These are phyloP conservation scores for Acanthamoeba quina DNA, from an alignment of 208 protist genomes.

Conservation along the genomic window DNA sequence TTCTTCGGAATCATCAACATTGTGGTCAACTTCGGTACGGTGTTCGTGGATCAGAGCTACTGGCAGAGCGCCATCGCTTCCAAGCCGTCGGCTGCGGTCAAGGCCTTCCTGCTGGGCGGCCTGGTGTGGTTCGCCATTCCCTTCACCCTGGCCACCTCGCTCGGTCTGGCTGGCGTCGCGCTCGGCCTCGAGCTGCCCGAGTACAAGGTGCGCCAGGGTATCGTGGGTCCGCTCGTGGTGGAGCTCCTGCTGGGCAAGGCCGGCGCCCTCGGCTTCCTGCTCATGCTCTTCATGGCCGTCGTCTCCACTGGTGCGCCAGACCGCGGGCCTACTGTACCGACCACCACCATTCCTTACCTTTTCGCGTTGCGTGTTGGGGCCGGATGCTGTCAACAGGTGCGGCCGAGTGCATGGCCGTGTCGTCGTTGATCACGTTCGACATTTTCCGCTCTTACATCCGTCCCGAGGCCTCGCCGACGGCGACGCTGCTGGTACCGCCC, in stretches of 20 bases:
- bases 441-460: slow-evolving; percentile 82
- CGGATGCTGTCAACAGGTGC: background rate
- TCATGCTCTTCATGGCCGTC: slow-evolving; percentile 85
- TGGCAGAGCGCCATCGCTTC: slow-evolving; percentile 84
- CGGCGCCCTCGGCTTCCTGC: slow-evolving; percentile 68
- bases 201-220: slow-evolving; percentile 59
- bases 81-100: slow-evolving; percentile 55
- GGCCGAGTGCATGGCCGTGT: slow-evolving; percentile 81
- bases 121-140: slow-evolving; percentile 85
- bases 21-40: slow-evolving; percentile 81
- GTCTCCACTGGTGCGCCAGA: slow-evolving; percentile 61
- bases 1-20: slow-evolving; percentile 85
- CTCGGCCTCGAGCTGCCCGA: slow-evolving; percentile 60
- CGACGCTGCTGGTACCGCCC: slow-evolving; percentile 65
- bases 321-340: too few relatives aligned
- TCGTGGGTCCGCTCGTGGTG: slow-evolving; percentile 71
- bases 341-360: too few relatives aligned
- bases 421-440: slow-evolving; percentile 83
- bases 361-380: background rate
- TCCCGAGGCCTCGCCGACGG: slow-evolving; percentile 73
- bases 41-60: slow-evolving; percentile 85
- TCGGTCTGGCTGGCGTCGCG: slow-evolving; percentile 76
- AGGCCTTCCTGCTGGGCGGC: slow-evolving; percentile 82
- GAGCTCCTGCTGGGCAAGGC: slow-evolving; percentile 76
- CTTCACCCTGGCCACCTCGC: slow-evolving; percentile 81